These are phyloP conservation scores for Atkinsonella hypoxylon DNA, from an alignment of 2,329 filamentous ascomycete genomes.

Conservation along the genomic window DNA sequence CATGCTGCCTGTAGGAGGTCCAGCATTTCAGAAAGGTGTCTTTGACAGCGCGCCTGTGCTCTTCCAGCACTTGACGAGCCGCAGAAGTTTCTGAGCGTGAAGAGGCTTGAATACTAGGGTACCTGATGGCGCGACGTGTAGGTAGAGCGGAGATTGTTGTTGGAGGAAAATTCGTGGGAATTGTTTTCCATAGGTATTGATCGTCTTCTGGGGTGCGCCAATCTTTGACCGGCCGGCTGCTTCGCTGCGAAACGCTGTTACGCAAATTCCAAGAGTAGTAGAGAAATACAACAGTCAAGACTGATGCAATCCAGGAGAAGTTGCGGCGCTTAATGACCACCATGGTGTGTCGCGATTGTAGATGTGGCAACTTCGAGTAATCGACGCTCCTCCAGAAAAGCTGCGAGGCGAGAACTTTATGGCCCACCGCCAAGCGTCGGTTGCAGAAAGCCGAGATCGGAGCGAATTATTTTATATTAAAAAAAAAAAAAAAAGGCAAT, in stretches of 20 bases:
- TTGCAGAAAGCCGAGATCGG: no score
- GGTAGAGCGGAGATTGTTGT: background rate
- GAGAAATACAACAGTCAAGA: background rate
- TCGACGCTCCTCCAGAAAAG: background rate
- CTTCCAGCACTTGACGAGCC: conserved; percentile 16
- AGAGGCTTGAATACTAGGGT: background rate
- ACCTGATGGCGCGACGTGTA: background rate
- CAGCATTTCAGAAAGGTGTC: conserved; percentile 30
- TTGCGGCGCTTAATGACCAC: background rate
- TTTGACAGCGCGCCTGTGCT: conserved; percentile 27
- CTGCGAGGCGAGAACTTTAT: background rate
- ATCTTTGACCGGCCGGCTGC: background rate
- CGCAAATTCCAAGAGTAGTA: background rate
- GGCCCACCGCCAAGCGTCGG: no score
- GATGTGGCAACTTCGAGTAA: background rate
- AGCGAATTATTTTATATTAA: no score
- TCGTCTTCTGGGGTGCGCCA: background rate
- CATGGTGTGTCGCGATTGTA: background rate
- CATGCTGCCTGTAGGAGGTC: conserved; percentile 37
- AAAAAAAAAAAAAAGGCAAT: no score
- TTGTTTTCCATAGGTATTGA: background rate
- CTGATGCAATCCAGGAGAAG: background rate
- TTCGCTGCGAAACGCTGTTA: background rate
- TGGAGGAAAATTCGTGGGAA: background rate
- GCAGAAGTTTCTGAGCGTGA: background rate